A percentile compares a stretch with the other conserved stretches of the same genome.
Conservation (phyloP, 1,284 basidiomycete genomes). For the Cutaneotrichosporon sp. region DNA sequence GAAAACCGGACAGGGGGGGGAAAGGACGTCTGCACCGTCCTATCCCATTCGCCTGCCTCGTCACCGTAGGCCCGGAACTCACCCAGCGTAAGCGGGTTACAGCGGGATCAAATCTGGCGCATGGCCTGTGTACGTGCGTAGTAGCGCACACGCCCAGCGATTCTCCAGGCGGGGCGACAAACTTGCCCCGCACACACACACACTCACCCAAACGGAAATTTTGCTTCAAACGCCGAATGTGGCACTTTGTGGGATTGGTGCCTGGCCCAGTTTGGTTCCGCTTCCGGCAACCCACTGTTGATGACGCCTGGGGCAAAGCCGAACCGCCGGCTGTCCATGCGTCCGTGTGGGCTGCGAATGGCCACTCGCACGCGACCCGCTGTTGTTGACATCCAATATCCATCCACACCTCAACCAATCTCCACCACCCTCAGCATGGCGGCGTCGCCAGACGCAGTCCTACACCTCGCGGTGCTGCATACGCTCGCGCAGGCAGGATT, state of each 20-base stretch:
- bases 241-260: background rate
- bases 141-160: no score
- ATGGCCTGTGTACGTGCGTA: no score
- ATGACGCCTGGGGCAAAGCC: no score
- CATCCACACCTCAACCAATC: background rate
- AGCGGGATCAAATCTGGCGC: background rate
- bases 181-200: no score
- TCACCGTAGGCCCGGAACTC: no score
- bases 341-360: background rate
- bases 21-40: background rate
- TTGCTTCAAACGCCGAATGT: background rate
- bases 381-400: slow-evolving; percentile 4
- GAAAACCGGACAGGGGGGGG: background rate
- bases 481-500: slow-evolving; percentile 39
- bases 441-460: slow-evolving; percentile 37
- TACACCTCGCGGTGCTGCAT: slow-evolving; percentile 41
- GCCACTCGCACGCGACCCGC: background rate
- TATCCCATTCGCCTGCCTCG: no score
- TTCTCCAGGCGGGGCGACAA: no score
- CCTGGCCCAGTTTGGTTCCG: no score
- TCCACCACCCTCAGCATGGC: slow-evolving; percentile 14
- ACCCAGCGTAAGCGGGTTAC: no score
- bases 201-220: no score
- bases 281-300: no score
- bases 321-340: no score